Conservation (phyloP, 768 basidiomycete genomes). For the Phallus indusiatus region DNA sequence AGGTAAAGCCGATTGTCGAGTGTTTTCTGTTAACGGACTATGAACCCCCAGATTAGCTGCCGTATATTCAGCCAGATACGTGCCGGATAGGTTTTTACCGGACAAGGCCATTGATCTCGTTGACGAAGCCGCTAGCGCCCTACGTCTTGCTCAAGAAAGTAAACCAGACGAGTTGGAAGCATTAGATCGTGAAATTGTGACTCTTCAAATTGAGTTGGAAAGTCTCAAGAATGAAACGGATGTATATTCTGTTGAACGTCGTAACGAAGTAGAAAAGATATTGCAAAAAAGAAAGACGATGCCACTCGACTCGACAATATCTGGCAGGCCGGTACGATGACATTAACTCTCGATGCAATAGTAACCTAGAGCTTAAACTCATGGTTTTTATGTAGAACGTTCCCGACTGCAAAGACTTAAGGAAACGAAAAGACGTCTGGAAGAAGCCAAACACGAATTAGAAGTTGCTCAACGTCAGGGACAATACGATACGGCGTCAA, state of each 20-base stretch:
- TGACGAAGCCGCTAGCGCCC: conserved; percentile 84
- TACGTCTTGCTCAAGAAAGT: conserved; percentile 81
- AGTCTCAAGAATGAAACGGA: conserved; percentile 84
- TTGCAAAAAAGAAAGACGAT: conserved; percentile 52
- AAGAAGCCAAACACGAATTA: conserved; percentile 76
- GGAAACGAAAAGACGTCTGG: conserved; percentile 61
- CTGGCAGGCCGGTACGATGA: conserved; percentile 60
- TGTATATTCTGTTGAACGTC: conserved; percentile 69
- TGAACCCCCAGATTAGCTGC: conserved; percentile 42
- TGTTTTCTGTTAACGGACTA: too few species aligned
- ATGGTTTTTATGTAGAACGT: conserved; percentile 37
- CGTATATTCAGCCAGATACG: conserved; percentile 75
- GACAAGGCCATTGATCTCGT: conserved; percentile 91
- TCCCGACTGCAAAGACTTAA: conserved; percentile 60
- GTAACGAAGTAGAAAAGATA: conserved; percentile 54
- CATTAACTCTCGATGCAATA: not conserved
- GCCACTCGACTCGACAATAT: conserved; percentile 50
- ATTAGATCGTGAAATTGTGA: conserved; percentile 76
- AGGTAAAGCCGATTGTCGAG: conserved; percentile 29
- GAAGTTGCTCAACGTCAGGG: conserved; percentile 86
- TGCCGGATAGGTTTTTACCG: conserved; percentile 79
- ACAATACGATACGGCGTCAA: conserved; percentile 75
- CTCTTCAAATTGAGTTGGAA: conserved; percentile 83
- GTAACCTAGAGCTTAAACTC: too few species aligned
- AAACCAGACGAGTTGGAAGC: conserved; percentile 80